A percentile compares a stretch with the other conserved stretches of the same genome.
These are phyloP conservation scores for Nymphaea thermarum DNA, from an alignment of 164 flowering plant genomes.

Conservation along the genomic window DNA sequence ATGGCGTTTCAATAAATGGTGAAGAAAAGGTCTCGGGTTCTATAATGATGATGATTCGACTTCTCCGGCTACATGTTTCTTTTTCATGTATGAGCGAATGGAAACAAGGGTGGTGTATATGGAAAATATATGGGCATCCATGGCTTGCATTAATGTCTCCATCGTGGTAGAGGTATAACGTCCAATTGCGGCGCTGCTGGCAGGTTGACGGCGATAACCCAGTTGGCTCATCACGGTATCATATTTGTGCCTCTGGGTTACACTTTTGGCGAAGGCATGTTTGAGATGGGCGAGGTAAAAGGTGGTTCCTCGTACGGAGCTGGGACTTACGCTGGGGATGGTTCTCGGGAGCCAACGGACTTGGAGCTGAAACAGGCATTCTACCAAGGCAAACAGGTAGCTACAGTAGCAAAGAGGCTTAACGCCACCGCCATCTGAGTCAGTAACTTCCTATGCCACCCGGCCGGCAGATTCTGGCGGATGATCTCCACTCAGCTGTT, in stretches of 20 bases:
- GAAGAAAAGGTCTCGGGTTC: no score
- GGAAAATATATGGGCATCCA: no score
- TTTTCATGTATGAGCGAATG: no score
- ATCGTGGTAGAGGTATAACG: no score
- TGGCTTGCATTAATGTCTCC: no score
- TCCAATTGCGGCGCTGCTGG: not conserved
- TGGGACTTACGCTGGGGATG: slow-evolving; percentile 78
- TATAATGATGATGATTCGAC: no score
- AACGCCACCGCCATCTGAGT: not conserved
- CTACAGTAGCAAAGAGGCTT: slow-evolving; percentile 11
- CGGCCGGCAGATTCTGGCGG: no score
- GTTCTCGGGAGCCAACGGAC: slow-evolving; percentile 52
- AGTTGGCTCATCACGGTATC: slow-evolving; percentile 67
- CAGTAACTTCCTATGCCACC: no score
- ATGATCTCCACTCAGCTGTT: no score
- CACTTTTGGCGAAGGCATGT: slow-evolving; percentile 69
- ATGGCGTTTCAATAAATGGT: no score
- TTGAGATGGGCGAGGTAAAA: slow-evolving; percentile 45
- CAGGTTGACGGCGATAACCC: slow-evolving; percentile 70
- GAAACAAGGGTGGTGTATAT: no score
- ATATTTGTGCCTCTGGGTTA: slow-evolving; percentile 63
- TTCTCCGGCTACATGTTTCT: no score
- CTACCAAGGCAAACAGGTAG: slow-evolving; percentile 66
- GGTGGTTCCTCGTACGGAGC: slow-evolving; percentile 78
- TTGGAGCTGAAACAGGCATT: slow-evolving; percentile 54